A percentile compares a stretch with the other conserved stretches of the same genome.
Conservation (phyloP, 495 filamentous ascomycete genomes). For the Hypomontagnella submonticulosa region DNA sequence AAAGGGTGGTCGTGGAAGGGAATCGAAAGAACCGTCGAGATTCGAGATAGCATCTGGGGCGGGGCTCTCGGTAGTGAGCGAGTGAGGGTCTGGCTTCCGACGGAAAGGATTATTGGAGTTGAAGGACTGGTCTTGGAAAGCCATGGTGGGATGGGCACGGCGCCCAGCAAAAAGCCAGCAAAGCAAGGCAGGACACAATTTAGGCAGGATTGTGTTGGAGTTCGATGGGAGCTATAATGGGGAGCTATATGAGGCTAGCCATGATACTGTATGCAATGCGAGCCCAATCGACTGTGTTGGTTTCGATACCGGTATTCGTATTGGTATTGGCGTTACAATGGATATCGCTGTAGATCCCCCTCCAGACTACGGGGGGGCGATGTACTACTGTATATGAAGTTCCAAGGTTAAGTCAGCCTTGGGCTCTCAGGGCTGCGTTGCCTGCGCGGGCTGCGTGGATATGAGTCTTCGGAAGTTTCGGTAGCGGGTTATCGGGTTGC, state of each 20-base stretch:
- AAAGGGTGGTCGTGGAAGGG: constrained; percentile 40
- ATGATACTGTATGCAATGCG: constrained; percentile 54
- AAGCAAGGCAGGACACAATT: constrained; percentile 1
- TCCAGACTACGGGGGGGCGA: constrained; percentile 29
- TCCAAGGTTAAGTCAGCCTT: background rate
- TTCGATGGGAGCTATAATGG: constrained; percentile 4
- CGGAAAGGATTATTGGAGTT: constrained; percentile 62
- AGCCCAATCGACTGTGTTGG: constrained; percentile 1
- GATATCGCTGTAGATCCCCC: constrained; percentile 38
- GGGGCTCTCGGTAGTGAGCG: constrained; percentile 26
- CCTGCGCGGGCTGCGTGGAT: too few species aligned
- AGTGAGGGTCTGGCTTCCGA: constrained; percentile 46
- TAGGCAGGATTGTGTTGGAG: constrained; percentile 18
- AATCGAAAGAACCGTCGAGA: constrained; percentile 33
- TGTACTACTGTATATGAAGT: constrained; percentile 27
- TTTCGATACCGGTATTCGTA: constrained; percentile 17
- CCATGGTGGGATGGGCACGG: constrained; percentile 29
- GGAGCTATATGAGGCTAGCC: constrained; percentile 40
- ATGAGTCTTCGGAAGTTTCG: constrained; percentile 40
- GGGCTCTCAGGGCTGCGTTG: background rate
- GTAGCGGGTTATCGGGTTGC: constrained; percentile 35
- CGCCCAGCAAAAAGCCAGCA: constrained; percentile 12
- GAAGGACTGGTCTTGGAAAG: constrained; percentile 46
- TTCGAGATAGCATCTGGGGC: constrained; percentile 17
- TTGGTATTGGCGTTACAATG: background rate